Conservation (phyloP, 495 filamentous ascomycete species). For the Xylaria telfairii region DNA sequence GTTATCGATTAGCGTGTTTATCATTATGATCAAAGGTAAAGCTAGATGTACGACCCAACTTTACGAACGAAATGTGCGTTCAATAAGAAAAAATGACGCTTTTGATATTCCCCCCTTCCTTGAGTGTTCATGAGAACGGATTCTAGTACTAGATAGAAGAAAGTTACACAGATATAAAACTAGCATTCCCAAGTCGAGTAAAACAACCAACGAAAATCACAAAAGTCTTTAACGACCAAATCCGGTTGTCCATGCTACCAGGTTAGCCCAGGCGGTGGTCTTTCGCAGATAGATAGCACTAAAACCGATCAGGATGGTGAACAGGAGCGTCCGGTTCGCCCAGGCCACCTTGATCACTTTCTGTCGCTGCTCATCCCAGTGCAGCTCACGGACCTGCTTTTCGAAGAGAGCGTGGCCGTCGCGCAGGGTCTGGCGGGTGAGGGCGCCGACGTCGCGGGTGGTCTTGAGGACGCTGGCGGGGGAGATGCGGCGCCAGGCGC, state of each 20-base stretch:
- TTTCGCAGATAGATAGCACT: slow-evolving; percentile 52
- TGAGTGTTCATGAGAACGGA: slow-evolving; percentile 5
- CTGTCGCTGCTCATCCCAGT: slow-evolving; percentile 63
- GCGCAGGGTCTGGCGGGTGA: slow-evolving; percentile 55
- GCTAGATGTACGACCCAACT: neutral
- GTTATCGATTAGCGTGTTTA: slow-evolving; percentile 21
- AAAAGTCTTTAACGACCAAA: slow-evolving; percentile 5
- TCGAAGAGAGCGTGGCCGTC: slow-evolving; percentile 64
- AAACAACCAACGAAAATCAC: neutral
- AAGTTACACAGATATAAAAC: neutral
- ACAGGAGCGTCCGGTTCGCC: slow-evolving; percentile 65
- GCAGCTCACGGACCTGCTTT: slow-evolving; percentile 70
- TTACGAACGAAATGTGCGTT: neutral
- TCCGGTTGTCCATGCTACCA: slow-evolving; percentile 30
- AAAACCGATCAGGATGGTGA: slow-evolving; percentile 69
- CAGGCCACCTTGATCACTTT: slow-evolving; percentile 59
- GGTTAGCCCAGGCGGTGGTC: slow-evolving; percentile 34
- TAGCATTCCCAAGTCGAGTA: neutral
- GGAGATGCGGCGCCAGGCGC: slow-evolving; percentile 75
- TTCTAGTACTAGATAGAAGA: neutral
- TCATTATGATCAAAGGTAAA: neutral
- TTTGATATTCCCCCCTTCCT: neutral
- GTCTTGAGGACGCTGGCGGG: slow-evolving; percentile 84
- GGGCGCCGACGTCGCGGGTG: slow-evolving; percentile 55
- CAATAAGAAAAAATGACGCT: neutral